Base-by-base conservation (phyloP, 2,329 filamentous ascomycete species). In the Alternaria sp. region DNA sequence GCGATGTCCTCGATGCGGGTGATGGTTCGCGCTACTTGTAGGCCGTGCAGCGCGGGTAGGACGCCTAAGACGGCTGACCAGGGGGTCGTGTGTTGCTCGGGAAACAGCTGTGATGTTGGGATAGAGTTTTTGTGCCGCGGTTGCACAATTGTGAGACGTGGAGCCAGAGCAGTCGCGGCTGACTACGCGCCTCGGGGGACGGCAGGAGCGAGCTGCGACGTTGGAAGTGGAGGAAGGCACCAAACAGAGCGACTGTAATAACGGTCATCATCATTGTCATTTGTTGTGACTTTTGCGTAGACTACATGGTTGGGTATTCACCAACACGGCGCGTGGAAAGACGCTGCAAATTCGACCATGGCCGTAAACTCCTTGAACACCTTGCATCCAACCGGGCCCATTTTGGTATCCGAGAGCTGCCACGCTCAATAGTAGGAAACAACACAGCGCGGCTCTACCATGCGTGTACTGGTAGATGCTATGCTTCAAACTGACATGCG, bases 11-110 rank as follows among this genome's bases (percentile, higher is more conserved):
- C 60, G 59, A 61, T 65, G 70, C 70, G 69, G 71, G 67, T 70
- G 59, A 75, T 76, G 70, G 74, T 78, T 78, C 75, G 69, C 75
- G 75, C 75, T 75, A 77, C 56, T 50, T 43, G 55, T 52, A 62
- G 71, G 49, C 75, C 67, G 70, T 77, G 72, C 71, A 59, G 65
- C 59, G 61, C 61, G 66, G 67, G 65, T 65, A 69, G 59, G 70
- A 65, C 67, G 64, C 69, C 61, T 64, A 51, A 65, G 67, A 58
- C 57, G 15, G 43, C 49, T 58, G 58, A 47, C 51, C 55, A 50
- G 57, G 62, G 51, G 36, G 32, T 44, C 46, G 57, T 56, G 54
- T 46, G 60, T 62, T 62, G 56, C 56, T 62, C 50, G 60, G 60
- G 56, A 45, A 54, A 64, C 54, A 30, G 46, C 45, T 36, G 57